Conservation (phyloP, 2,329 filamentous ascomycete species). For the Thyridium curvatum region DNA sequence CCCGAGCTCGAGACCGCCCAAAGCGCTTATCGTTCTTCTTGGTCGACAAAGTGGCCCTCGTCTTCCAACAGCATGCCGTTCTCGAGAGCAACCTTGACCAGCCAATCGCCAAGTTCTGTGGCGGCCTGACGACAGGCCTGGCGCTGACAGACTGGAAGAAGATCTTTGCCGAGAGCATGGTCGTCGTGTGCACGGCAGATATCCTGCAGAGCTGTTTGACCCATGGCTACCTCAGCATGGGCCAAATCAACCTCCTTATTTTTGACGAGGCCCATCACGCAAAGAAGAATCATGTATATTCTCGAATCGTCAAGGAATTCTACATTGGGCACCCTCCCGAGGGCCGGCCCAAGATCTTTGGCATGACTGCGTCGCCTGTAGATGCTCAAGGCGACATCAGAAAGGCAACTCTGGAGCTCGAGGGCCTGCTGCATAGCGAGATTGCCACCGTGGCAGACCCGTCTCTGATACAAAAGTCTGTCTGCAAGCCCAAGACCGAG, state of each 20-base stretch:
- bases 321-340: slow-evolving; percentile 47
- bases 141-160: slow-evolving; percentile 38
- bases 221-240: slow-evolving; percentile 73
- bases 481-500: slow-evolving; percentile 54
- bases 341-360: slow-evolving; percentile 71
- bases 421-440: slow-evolving; percentile 69
- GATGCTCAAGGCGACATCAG: slow-evolving; percentile 72
- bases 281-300: slow-evolving; percentile 90
- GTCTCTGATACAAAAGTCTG: slow-evolving; percentile 48
- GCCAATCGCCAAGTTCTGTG: slow-evolving; percentile 67
- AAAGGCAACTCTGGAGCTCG: slow-evolving; percentile 65
- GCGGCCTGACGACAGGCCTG: slow-evolving; percentile 50
- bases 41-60: slow-evolving; percentile 83
- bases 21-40: slow-evolving; percentile 78
- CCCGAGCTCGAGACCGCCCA: slow-evolving; percentile 52
- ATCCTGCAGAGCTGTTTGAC: slow-evolving; percentile 74
- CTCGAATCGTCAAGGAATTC: slow-evolving; percentile 82
- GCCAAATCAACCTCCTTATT: slow-evolving; percentile 80
- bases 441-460: slow-evolving; percentile 67
- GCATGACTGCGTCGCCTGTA: slow-evolving; percentile 95
- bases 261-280: slow-evolving; percentile 97
- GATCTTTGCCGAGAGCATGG: slow-evolving; percentile 60
- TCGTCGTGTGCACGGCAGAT: slow-evolving; percentile 88
- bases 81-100: slow-evolving; percentile 76
- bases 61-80: slow-evolving; percentile 83